These are phyloP conservation scores for Persicaria tinctoria DNA, from an alignment of 148 eudicot species.

Conservation along the genomic window DNA sequence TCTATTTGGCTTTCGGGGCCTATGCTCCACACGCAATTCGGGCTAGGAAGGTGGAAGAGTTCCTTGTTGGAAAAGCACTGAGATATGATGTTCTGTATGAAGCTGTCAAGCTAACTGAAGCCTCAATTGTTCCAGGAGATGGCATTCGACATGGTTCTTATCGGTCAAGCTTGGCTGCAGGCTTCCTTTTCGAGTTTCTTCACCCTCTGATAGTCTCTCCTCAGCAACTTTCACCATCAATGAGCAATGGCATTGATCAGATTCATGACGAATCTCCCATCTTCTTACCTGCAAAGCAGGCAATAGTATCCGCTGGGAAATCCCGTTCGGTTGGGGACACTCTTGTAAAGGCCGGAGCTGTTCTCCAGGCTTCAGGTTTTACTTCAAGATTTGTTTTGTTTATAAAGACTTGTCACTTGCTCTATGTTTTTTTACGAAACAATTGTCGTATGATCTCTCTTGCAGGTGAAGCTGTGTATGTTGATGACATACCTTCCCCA, in stretches of 20 bases:
- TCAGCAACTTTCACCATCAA: conserved; percentile 13
- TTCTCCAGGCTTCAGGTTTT: conserved; percentile 83
- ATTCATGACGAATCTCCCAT: conserved; percentile 9
- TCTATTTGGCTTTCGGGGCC: conserved; percentile 75
- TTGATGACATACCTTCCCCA: conserved; percentile 97
- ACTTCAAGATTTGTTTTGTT: background rate
- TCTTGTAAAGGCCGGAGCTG: conserved; percentile 62
- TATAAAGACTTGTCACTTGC: no score
- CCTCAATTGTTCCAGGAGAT: conserved; percentile 48
- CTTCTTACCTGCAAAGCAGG: conserved; percentile 59
- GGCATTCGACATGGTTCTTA: conserved; percentile 52
- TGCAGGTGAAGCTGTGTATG: conserved; percentile 87
- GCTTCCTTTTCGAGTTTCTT: conserved; percentile 76
- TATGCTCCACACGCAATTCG: conserved; percentile 64
- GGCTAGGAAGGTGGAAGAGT: conserved; percentile 58
- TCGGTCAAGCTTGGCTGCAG: conserved; percentile 68
- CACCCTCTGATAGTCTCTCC: conserved; percentile 25
- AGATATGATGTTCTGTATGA: conserved; percentile 36
- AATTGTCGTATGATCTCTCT: background rate
- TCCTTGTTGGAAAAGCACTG: conserved; percentile 42
- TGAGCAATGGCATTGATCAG: background rate
- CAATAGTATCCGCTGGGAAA: conserved; percentile 38
- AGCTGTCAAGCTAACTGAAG: conserved; percentile 47
- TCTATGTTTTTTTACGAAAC: no score
- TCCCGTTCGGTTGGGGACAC: conserved; percentile 80